A percentile compares a stretch with the other conserved stretches of the same genome.
These are phyloP conservation scores for Aspergillus haitiensis DNA, from an alignment of 495 filamentous ascomycete species.

Conservation along the genomic window DNA sequence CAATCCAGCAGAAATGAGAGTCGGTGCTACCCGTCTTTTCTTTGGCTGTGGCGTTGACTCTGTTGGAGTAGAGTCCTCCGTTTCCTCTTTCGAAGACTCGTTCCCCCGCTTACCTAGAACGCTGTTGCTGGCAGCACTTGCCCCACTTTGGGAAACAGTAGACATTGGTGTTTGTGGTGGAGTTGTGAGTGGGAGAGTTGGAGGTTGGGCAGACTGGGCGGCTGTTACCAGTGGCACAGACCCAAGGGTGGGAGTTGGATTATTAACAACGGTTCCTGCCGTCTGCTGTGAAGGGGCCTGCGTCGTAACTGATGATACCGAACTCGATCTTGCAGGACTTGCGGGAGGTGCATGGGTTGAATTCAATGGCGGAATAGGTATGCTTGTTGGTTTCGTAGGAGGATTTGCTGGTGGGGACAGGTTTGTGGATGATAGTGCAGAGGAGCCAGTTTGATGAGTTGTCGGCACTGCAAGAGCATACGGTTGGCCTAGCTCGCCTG, in stretches of 20 bases:
- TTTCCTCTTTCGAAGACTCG: constrained; percentile 62
- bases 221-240: constrained; percentile 74
- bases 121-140: constrained; percentile 41
- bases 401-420: constrained; percentile 52
- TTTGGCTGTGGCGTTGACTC: constrained; percentile 54
- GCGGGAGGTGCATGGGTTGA: constrained; percentile 34
- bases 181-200: constrained; percentile 65
- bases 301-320: constrained; percentile 79
- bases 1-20: constrained; percentile 51
- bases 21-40: constrained; percentile 77
- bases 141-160: constrained; percentile 41
- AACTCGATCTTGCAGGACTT: constrained; percentile 80
- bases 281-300: constrained; percentile 43
- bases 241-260: constrained; percentile 74
- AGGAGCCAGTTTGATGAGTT: constrained; percentile 44
- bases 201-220: constrained; percentile 56
- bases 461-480: constrained; percentile 69
- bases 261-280: constrained; percentile 56
- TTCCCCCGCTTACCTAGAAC: constrained; percentile 59
- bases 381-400: constrained; percentile 11
- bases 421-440: constrained; percentile 53
- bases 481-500: constrained; percentile 83
- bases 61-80: constrained; percentile 47
- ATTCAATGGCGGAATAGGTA: constrained; percentile 57
- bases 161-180: constrained; percentile 76